A percentile compares a stretch with the other conserved stretches of the same genome.
Evolutionary conservation across 176 grass and related monocot genomes (phyloP).

Genomic region (Triticum urartu): DNA sequence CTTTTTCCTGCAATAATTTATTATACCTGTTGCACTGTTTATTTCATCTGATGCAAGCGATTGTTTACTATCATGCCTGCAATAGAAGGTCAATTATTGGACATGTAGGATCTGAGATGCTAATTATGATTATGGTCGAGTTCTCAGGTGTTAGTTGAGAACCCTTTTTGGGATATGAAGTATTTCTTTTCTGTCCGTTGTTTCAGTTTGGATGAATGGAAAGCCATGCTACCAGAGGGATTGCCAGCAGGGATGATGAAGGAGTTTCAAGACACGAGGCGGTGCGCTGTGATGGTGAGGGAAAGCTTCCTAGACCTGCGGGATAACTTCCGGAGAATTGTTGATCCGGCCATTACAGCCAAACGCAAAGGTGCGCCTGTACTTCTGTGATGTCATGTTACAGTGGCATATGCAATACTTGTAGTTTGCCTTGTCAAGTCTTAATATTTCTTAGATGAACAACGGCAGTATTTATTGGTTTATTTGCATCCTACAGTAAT

Average conservation of each 20-base stretch:
- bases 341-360: slow-evolving; percentile 60
- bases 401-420: background rate
- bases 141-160: background rate
- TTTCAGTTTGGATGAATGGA: slow-evolving; percentile 95
- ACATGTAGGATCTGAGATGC: background rate
- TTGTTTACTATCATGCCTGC: background rate
- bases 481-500: background rate
- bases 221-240: slow-evolving; percentile 79
- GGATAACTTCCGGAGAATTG: slow-evolving; percentile 90
- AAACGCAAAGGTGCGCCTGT: slow-evolving; percentile 61
- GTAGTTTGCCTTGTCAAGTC: background rate
- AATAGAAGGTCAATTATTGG: background rate
- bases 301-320: slow-evolving; percentile 83
- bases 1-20: background rate
- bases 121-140: background rate
- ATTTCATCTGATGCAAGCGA: background rate
- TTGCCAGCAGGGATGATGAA: slow-evolving; percentile 84
- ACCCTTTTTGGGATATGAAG: background rate
- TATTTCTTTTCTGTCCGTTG: background rate
- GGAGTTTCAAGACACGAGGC: slow-evolving; percentile 89
- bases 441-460: slow-evolving; percentile 9
- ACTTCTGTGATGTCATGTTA: background rate
- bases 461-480: background rate
- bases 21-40: background rate
- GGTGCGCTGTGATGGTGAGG: slow-evolving; percentile 95